Evolutionary conservation across 352 stramenopile genomes (phyloP), one percentile per base, ranked within the genome.

Genomic region (Phytophthora chlamydospora): DNA sequence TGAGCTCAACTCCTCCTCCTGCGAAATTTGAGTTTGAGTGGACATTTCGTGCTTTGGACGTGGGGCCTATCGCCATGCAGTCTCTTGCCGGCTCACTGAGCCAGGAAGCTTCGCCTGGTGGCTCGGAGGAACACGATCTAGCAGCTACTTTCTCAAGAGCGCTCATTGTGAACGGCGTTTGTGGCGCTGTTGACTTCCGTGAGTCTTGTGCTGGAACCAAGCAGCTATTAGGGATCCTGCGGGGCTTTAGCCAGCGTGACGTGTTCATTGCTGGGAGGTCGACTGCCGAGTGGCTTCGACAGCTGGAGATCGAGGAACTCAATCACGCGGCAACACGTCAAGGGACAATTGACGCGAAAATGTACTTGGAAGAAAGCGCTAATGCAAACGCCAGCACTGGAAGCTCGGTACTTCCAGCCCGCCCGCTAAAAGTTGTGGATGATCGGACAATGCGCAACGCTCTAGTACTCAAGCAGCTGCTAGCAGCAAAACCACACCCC

Each of bases 41-140:
- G 80, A 89, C 71, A 6, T 71, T 68, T 17, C 75, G 80, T 9
- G 75, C 74, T n/a, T 82, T 89, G 40, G 83, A 92, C 33, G 50
- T 92, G 21, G 83, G 83, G 1, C 77, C 83, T 2, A 58, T 59
- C 6, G 87, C 83, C 1, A 85, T 76, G 39, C 5, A 70, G 4
- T 24, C 68, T 2, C 63, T 92, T 16, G n/a, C 72, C 9, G 49
- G 41, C 1, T 24, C 34, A 6, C 11, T 62, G n/a, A 46, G 19
- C 7, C 31, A 50, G 11, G 17, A 32, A 12, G n/a, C 12, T n/a
- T 9, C 38, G 53, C 1, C 8, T 65, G 4, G 39, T 66, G 29
- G 16, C 21, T 29, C 21, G 24, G 39, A 66, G 27, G 11, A 0
- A 2, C 49, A 56, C 49, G 6, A 9, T 34, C 6, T 3, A 33